Conservation (phyloP, 768 basidiomycete species). For the Hygrophorus russula region DNA sequence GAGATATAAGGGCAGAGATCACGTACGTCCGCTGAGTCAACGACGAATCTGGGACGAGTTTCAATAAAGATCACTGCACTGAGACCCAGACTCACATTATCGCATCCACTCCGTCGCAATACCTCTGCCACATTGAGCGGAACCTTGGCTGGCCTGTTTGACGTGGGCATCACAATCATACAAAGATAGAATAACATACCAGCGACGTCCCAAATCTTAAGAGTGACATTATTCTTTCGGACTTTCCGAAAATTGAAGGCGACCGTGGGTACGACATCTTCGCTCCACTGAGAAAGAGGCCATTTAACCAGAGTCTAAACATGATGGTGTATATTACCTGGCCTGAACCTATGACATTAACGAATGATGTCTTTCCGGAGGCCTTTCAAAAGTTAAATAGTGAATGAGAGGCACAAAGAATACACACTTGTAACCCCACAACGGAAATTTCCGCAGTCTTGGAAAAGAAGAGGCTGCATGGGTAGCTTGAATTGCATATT, state of each 20-base stretch:
- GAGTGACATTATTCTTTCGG: slow-evolving; percentile 77
- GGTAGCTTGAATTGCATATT: not conserved
- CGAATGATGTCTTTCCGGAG: slow-evolving; percentile 91
- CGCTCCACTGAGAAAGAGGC: slow-evolving; percentile 58
- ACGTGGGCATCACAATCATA: not conserved
- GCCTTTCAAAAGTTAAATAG: slow-evolving; percentile 36
- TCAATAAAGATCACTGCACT: not conserved
- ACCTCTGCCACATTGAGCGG: slow-evolving; percentile 92
- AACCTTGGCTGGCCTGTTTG: slow-evolving; percentile 78
- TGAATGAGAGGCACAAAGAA: not conserved
- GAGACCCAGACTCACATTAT: slow-evolving; percentile 52
- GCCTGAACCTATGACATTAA: slow-evolving; percentile 83
- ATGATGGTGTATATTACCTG: slow-evolving; percentile 34
- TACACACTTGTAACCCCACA: slow-evolving; percentile 73
- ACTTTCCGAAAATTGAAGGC: slow-evolving; percentile 89
- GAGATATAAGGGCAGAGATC: not conserved
- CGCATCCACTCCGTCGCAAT: slow-evolving; percentile 87
- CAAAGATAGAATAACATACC: slow-evolving; percentile 32
- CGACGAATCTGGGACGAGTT: slow-evolving; percentile 57
- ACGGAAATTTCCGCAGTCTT: slow-evolving; percentile 83
- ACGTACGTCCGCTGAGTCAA: slow-evolving; percentile 81
- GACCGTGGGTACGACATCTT: slow-evolving; percentile 93
- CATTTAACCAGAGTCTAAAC: slow-evolving; percentile 1
- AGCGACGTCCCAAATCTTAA: slow-evolving; percentile 95
- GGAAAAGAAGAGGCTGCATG: slow-evolving; percentile 66